Evolutionary conservation across 73 alveolate genomes (phyloP), one percentile per base, ranked within the genome.

Genomic region (Stentor coeruleus): DNA sequence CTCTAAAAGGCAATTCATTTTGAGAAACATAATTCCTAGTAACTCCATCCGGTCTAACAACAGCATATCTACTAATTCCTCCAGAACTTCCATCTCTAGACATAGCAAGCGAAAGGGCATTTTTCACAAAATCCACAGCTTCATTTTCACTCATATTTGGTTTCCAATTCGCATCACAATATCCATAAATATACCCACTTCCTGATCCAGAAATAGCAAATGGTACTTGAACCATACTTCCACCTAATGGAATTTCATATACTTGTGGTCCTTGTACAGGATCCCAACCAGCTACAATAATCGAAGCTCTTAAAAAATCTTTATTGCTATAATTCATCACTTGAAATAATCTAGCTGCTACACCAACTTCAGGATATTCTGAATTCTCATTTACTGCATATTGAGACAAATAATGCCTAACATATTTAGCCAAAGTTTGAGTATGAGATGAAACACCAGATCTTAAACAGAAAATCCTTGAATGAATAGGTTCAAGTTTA

Each of bases 51-150:
- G 79, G 79, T 2, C 39, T 66, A 1, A 66, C 79, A 20, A 66
- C 79, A 20, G 35, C n/a, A 20, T 20, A 66, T 66, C 79, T 20
- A 20, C 14, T 30, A 66, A 20, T 20, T 0, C 79, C 79, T 66
- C 79, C 79, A 66, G 79, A 66, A n/a, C 79, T 30, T 20, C 79
- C 83, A 75, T 75, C 83, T 75, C 83, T 75, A n/a, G 83, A 15
- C 60, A 75, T 75, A 14, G 83, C 60, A 6, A 75, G 30, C 26
- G 76, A 15, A 6, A 75, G 30, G 31, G 74, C 74, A 20, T 39
- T 38, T 38, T 75, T 75, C 14, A 39, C 74, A n/a, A 75, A 75
- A 0, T 75, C 38, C 20, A 0, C 26, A 2, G 59, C n/a, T 2
- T 75, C 83, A 35, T 36, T 36, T 2, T 75, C 35, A 2, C 39